These are phyloP conservation scores for Apocynum venetum DNA, from an alignment of 257 asterid species.

Conservation along the genomic window DNA sequence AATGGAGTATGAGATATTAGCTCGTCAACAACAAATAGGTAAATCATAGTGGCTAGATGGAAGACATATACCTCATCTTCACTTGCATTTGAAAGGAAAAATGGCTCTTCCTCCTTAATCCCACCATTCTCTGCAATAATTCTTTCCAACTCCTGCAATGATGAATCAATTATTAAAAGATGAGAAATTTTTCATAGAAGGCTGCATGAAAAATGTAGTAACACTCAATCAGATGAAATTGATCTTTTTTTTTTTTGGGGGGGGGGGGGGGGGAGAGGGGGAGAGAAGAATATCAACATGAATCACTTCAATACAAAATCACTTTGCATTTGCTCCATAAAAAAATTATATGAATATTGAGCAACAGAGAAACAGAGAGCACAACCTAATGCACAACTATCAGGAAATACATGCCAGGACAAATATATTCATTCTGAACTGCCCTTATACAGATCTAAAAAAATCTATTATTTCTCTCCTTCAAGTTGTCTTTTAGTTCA, in stretches of 20 bases:
- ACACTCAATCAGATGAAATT: not conserved
- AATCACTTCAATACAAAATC: not conserved
- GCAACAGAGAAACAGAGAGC: not conserved
- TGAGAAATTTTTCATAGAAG: not conserved
- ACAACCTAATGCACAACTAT: not conserved
- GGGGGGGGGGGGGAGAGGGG: not conserved
- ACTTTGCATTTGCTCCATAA: not conserved
- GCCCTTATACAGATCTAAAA: not conserved
- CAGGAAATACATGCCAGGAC: not conserved
- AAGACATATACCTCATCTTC: slow-evolving; percentile 44
- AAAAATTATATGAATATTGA: no score
- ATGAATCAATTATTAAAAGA: slow-evolving; percentile 1
- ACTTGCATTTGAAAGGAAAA: slow-evolving; percentile 49
- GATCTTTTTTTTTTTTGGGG: no score
- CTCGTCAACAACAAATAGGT: not conserved
- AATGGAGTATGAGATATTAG: not conserved
- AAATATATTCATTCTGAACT: not conserved
- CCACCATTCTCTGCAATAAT: slow-evolving; percentile 65
- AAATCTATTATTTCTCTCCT: not conserved
- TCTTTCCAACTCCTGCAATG: slow-evolving; percentile 76
- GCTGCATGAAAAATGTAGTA: not conserved
- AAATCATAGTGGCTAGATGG: not conserved
- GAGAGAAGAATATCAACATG: not conserved
- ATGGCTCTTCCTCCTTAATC: slow-evolving; percentile 74
- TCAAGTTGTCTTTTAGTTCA: not conserved